A percentile compares a stretch with the other conserved stretches of the same genome.
These are phyloP conservation scores for Berberis vulgaris DNA, from an alignment of 164 flowering plant species.

Conservation along the genomic window DNA sequence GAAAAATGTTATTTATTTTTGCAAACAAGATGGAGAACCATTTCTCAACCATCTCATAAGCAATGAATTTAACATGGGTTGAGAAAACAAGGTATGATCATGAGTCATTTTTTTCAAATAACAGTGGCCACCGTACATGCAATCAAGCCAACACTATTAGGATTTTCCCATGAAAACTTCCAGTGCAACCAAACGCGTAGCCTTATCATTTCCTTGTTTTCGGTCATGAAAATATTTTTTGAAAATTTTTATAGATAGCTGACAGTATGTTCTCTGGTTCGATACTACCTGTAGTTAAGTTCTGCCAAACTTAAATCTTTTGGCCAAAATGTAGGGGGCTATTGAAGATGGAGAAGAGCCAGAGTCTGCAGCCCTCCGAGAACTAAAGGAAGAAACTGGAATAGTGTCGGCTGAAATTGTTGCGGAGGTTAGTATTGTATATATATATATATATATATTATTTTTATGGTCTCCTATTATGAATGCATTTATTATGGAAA, in stretches of 20 bases:
- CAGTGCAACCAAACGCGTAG: neutral
- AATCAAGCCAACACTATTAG: too few relatives aligned
- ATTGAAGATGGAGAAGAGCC: constrained; percentile 97
- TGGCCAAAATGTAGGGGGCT: constrained; percentile 49
- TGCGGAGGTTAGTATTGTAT: constrained; percentile 56
- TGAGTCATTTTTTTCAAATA: too few relatives aligned
- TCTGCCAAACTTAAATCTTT: neutral
- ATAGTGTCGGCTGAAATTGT: constrained; percentile 72
- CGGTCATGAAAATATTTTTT: neutral
- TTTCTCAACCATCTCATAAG: too few relatives aligned
- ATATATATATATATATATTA: neutral
- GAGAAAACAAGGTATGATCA: too few relatives aligned
- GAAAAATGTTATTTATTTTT: too few relatives aligned
- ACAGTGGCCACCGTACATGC: too few relatives aligned
- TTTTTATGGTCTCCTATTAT: neutral
- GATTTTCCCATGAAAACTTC: neutral
- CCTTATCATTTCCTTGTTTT: neutral
- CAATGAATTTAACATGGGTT: too few relatives aligned
- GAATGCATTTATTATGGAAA: neutral
- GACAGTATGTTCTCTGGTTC: neutral
- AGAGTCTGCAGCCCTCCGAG: constrained; percentile 62
- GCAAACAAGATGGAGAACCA: too few relatives aligned
- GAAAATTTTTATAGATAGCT: neutral
- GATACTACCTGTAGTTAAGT: neutral
- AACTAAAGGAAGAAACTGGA: constrained; percentile 81